phyloP scores from a whole-genome alignment of 768 basidiomycete species.

The Vararia minispora region DNA sequence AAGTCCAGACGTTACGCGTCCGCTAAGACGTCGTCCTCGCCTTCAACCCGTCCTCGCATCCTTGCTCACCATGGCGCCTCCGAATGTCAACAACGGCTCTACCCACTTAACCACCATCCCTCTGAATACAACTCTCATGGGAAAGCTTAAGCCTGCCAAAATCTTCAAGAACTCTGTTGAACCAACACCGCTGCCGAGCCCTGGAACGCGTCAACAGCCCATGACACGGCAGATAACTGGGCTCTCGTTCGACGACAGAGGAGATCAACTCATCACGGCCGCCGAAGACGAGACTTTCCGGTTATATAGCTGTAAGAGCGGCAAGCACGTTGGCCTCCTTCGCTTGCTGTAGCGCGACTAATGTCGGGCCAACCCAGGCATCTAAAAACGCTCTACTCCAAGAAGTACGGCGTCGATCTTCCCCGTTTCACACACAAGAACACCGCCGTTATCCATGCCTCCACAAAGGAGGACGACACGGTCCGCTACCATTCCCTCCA shows the following conservation, averaged over 20 bases:
- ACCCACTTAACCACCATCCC: conserved; percentile 11
- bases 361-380: conserved; percentile 34
- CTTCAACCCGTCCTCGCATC: background rate
- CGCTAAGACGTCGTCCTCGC: too few relatives aligned
- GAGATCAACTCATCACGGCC: conserved; percentile 77
- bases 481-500: conserved; percentile 91
- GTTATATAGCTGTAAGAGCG: conserved; percentile 78
- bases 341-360: conserved; percentile 18
- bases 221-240: conserved; percentile 68
- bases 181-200: conserved; percentile 35
- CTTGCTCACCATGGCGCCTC: conserved; percentile 8
- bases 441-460: conserved; percentile 76
- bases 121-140: conserved; percentile 23
- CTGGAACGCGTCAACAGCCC: conserved; percentile 23
- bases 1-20: too few relatives aligned
- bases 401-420: conserved; percentile 94
- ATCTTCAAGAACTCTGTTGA: conserved; percentile 79
- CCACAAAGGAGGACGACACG: conserved; percentile 92
- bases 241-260: conserved; percentile 83
- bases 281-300: conserved; percentile 90
- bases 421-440: conserved; percentile 92
- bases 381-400: conserved; percentile 72
- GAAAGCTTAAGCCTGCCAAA: conserved; percentile 77
- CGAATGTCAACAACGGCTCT: conserved; percentile 1
- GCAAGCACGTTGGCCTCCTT: conserved; percentile 64